Conservation (phyloP, 768 basidiomycete species). For the Termitomyces sp. region DNA sequence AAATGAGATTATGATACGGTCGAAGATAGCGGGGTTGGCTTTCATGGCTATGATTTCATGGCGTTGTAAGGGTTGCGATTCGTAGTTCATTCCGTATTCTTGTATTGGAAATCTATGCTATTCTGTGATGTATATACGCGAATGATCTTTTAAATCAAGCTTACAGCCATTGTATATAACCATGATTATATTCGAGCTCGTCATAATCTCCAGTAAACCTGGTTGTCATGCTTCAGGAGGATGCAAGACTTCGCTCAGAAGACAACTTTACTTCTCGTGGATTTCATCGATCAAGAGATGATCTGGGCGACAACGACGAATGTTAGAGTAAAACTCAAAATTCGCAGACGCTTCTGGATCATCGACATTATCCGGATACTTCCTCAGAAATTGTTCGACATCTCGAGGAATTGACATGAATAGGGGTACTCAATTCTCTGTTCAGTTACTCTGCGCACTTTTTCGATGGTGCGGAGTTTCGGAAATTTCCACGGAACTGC, state of each 20-base stretch:
- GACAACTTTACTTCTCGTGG: slow-evolving; percentile 43
- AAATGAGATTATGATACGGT: slow-evolving; percentile 56
- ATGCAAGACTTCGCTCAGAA: neutral
- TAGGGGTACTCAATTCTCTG: neutral
- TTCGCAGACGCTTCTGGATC: slow-evolving; percentile 40
- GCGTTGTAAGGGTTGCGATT: slow-evolving; percentile 59
- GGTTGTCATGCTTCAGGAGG: slow-evolving; percentile 1
- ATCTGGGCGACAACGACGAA: slow-evolving; percentile 54
- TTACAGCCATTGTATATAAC: slow-evolving; percentile 78
- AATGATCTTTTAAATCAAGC: slow-evolving; percentile 19
- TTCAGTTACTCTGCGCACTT: too few relatives aligned
- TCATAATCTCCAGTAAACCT: slow-evolving; percentile 66
- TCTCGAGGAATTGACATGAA: slow-evolving; percentile 47
- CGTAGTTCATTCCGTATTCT: slow-evolving; percentile 68
- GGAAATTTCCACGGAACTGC: too few relatives aligned
- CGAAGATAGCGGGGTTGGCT: slow-evolving; percentile 38
- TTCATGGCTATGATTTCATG: slow-evolving; percentile 62
- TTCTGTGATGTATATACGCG: neutral
- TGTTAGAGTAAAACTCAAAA: slow-evolving; percentile 58
- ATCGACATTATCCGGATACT: slow-evolving; percentile 42
- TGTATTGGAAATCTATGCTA: slow-evolving; percentile 61
- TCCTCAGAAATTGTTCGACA: slow-evolving; percentile 51
- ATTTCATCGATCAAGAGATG: slow-evolving; percentile 57
- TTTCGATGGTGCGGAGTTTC: too few relatives aligned
- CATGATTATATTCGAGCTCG: slow-evolving; percentile 63